Evolutionary conservation across 2,329 filamentous ascomycete species (phyloP), one percentile per base, ranked within the genome.

Genomic region (Bipolaris oryzae): DNA sequence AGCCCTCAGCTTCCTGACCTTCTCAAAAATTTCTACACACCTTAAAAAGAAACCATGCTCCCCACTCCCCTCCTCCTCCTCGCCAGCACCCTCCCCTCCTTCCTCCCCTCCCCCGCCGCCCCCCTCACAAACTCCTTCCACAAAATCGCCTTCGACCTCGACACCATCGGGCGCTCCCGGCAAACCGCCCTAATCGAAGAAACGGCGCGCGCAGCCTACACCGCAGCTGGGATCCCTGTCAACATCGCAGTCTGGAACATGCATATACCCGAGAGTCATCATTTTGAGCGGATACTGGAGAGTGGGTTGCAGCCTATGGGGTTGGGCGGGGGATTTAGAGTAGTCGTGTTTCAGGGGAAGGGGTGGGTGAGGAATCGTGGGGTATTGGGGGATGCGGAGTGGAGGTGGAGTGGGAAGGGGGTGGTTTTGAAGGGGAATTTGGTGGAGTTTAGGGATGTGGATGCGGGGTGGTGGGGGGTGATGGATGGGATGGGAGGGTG

Each of bases 181-280:
- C 34, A 58, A 38, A 52, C 33, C 6, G 16, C 42, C 3, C 16
- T 33, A 10, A 34, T 58, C 15, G 41, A 50, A 39, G 56, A 58
- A n/a, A 58, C 34, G 6, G 42, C 33, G 28, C 31, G 50, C 4
- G 15, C 21, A 4, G 31, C 28, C 13, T 58, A 54, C 33, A 39
- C 33, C 5, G 20, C 42, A 13, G 35, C 34, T 1, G 47, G 47
- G 11, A 31, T 43, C 1, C 1, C 20, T 5, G 41, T 58, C 35
- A 58, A 55, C 11, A 46, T 55, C 13, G 56, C 47, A 7, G 25
- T 58, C 1, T 58, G 56, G 56, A 55, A 58, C 28, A 58, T 58
- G 56, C 56, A 58, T 20, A 37, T 58, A 34, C 56, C 56, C 6
- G 56, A 55, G 37, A 34, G 18, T 1, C 47, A 55, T 37, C 25